These are phyloP conservation scores for Bocquillonia castaneifolia DNA, from an alignment of 441 rosid genomes.

Conservation along the genomic window DNA sequence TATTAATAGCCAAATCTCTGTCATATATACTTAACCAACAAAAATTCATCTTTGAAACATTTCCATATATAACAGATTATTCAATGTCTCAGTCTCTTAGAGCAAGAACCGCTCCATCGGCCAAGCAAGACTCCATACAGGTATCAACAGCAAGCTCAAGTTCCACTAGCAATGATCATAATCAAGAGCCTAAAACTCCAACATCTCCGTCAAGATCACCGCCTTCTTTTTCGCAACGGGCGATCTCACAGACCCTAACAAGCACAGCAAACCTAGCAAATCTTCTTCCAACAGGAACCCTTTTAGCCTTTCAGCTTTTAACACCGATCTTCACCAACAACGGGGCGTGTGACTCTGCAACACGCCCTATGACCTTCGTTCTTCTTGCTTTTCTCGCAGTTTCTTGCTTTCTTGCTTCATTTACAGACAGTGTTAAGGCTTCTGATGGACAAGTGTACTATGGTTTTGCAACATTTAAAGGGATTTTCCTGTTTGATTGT, in stretches of 20 bases:
- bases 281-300: slow-evolving; percentile 81
- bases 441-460: slow-evolving; percentile 55
- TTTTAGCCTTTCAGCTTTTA: slow-evolving; percentile 72
- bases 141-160: slow-evolving; percentile 13
- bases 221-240: slow-evolving; percentile 46
- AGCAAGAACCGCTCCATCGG: slow-evolving; percentile 27
- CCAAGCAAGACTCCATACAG: slow-evolving; percentile 18
- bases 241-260: slow-evolving; percentile 63
- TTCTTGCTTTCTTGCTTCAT: slow-evolving; percentile 60
- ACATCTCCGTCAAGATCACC: slow-evolving; percentile 29
- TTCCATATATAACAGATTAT: no score
- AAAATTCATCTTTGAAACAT: not conserved
- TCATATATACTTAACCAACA: not conserved
- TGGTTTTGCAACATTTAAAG: slow-evolving; percentile 58
- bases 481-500: slow-evolving; percentile 68
- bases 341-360: slow-evolving; percentile 55
- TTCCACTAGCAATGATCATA: not conserved
- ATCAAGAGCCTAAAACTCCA: slow-evolving; percentile 27
- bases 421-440: slow-evolving; percentile 63
- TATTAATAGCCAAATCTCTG: not conserved
- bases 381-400: slow-evolving; percentile 57
- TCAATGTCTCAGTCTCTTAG: slow-evolving; percentile 25
- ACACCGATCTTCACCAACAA: slow-evolving; percentile 63
- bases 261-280: slow-evolving; percentile 80
- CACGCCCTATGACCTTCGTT: slow-evolving; percentile 39